Conservation (phyloP, 257 asterid genomes). For the Plectranthus barbatus region DNA sequence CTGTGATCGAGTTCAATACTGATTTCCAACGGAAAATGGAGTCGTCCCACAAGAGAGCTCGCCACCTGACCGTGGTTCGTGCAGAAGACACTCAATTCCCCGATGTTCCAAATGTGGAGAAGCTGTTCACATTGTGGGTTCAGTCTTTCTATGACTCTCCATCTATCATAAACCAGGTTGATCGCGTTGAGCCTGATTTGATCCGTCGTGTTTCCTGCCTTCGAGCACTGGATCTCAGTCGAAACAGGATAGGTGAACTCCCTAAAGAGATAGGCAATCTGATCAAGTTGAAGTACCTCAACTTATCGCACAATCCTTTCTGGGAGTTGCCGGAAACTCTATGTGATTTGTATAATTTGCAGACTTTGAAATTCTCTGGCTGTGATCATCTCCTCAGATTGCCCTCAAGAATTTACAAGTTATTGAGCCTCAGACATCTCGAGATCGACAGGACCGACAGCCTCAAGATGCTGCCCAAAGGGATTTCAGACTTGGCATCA, state of each 20-base stretch:
- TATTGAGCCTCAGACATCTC: slow-evolving; percentile 45
- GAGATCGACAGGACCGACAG: slow-evolving; percentile 41
- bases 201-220: slow-evolving; percentile 20
- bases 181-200: slow-evolving; percentile 35
- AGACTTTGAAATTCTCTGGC: slow-evolving; percentile 42
- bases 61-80: slow-evolving; percentile 55
- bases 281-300: slow-evolving; percentile 43
- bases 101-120: slow-evolving; percentile 24
- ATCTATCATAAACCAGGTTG: slow-evolving; percentile 37
- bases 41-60: slow-evolving; percentile 19
- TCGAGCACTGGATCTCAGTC: slow-evolving; percentile 50
- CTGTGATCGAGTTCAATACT: slow-evolving; percentile 27
- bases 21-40: slow-evolving; percentile 23
- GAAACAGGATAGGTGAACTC: slow-evolving; percentile 44
- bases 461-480: slow-evolving; percentile 51
- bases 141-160: slow-evolving; percentile 61
- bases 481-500: slow-evolving; percentile 31
- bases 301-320: slow-evolving; percentile 65
- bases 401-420: slow-evolving; percentile 34
- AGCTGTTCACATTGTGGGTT: slow-evolving; percentile 51
- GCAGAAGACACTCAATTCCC: slow-evolving; percentile 44
- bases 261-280: slow-evolving; percentile 39
- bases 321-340: slow-evolving; percentile 40
- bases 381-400: slow-evolving; percentile 44
- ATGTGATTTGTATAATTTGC: slow-evolving; percentile 46